These are phyloP conservation scores for Pascua sp. DNA, from an alignment of 1,284 basidiomycete genomes.

Conservation along the genomic window DNA sequence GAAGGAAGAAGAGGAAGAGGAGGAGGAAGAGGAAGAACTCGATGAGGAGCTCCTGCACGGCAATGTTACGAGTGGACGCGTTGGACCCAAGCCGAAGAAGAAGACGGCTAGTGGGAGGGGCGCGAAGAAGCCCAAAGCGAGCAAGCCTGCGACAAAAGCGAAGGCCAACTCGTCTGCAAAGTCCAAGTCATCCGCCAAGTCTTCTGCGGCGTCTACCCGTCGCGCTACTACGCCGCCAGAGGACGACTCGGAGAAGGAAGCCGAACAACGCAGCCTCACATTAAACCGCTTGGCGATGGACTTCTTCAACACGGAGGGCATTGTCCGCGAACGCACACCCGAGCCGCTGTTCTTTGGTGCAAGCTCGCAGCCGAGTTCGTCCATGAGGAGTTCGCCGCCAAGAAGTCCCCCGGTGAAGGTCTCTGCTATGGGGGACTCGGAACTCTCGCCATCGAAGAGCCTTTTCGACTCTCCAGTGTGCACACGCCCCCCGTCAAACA, in stretches of 20 bases:
- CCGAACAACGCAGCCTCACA: slow-evolving; percentile 8
- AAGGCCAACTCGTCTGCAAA: slow-evolving; percentile 1
- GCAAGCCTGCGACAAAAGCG: no score
- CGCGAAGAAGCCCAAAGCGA: slow-evolving; percentile 3
- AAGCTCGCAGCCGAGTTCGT: no score
- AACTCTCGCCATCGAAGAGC: background rate
- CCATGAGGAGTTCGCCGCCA: no score
- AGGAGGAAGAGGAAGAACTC: slow-evolving; percentile 12
- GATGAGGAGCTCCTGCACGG: slow-evolving; percentile 15
- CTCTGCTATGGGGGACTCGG: no score
- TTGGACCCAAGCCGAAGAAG: background rate
- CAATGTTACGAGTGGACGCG: background rate
- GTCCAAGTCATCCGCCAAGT: background rate
- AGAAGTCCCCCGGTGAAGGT: no score
- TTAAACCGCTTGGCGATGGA: slow-evolving; percentile 26
- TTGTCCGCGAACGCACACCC: slow-evolving; percentile 14
- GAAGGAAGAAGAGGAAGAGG: slow-evolving; percentile 2
- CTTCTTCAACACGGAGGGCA: slow-evolving; percentile 36
- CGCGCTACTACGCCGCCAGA: background rate
- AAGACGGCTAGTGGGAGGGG: background rate
- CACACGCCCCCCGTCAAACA: background rate
- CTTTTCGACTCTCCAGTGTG: no score
- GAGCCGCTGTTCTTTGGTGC: background rate
- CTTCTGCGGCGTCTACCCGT: no score
- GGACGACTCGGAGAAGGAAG: slow-evolving; percentile 3